phyloP scores from a whole-genome alignment of 169 alveolate species.

The Nephromyces sp. region DNA sequence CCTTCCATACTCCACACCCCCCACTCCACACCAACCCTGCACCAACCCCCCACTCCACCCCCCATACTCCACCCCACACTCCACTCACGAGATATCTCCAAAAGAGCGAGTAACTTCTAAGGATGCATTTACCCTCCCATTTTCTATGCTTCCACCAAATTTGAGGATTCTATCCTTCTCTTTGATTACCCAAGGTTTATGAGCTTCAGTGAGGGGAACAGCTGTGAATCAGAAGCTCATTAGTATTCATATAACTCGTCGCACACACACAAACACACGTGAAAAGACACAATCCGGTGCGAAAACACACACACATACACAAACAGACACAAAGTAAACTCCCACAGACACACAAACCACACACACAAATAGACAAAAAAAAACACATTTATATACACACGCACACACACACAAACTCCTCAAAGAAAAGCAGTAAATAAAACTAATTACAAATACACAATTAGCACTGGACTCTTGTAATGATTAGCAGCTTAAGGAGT shows the following conservation, averaged over 20 bases:
- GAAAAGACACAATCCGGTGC: neutral
- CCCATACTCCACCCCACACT: too few species aligned
- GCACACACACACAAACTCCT: neutral
- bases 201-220: slow-evolving; percentile 84
- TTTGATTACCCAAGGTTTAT: slow-evolving; percentile 84
- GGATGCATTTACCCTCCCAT: slow-evolving; percentile 88
- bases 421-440: neutral
- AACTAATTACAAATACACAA: too few species aligned
- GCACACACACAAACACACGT: slow-evolving; percentile 15
- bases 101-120: slow-evolving; percentile 88
- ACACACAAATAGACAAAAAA: neutral
- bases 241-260: neutral
- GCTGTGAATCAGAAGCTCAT: slow-evolving; percentile 29
- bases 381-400: neutral
- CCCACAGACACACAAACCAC: neutral
- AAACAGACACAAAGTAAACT: neutral
- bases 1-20: too few species aligned
- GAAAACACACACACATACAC: neutral
- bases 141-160: slow-evolving; percentile 90
- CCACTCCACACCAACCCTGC: too few species aligned
- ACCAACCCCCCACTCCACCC: too few species aligned
- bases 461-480: too few species aligned
- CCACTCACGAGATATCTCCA: slow-evolving; percentile 87
- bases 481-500: too few species aligned
- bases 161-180: slow-evolving; percentile 83